Evolutionary conservation across 2,329 filamentous ascomycete genomes (phyloP), one percentile per base, ranked within the genome.

Genomic region (Chlorencoelia australis): DNA sequence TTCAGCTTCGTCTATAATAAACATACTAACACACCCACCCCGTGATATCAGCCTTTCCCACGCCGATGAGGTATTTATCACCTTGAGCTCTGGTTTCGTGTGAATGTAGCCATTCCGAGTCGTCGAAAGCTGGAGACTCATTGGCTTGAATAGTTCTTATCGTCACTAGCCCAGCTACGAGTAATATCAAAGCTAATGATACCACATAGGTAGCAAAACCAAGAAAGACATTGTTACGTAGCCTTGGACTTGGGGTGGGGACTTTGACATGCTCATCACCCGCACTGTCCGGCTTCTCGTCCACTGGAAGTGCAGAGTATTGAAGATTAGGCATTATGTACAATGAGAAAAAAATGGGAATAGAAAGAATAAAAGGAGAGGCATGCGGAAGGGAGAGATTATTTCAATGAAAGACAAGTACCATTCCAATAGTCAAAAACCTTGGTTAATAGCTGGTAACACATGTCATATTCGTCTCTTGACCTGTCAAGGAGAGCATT

Each of bases 31-130:
- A 2, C 26, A 34, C 31, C 14, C 25, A 55, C 53, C 82, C 79
- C 26, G 79, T 84, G 46, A 84, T 79, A 53, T 84, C 79, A 7
- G 73, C 78, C 55, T 81, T 82, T 24, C 79, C 79, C 13, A 79
- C 75, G 17, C 79, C 79, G 11, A 83, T 56, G 7, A 82, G 56
- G 53, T 80, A 82, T 42, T 64, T 39, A 30, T 54, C 52, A 10
- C 50, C 51, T 4, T 36, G 42, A 17, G 46, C 44, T 43, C 47
- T 44, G 10, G 46, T 35, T 22, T 39, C 25, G n/a, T 39, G 19
- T 7, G 27, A 16, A 11, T 27, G n/a, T 17, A 15, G 18, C 36
- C 36, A 35, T 17, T 21, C 18, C 7, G 33, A 30, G n/a, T 22
- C 17, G 17, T 22, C 7, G 30, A 4, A 29, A 16, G 19, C 15